Percentiles rank a stretch among this genome's conserved stretches.
phyloP scores from a whole-genome alignment of 306 rosid species.

The Medicago ruthenica region DNA sequence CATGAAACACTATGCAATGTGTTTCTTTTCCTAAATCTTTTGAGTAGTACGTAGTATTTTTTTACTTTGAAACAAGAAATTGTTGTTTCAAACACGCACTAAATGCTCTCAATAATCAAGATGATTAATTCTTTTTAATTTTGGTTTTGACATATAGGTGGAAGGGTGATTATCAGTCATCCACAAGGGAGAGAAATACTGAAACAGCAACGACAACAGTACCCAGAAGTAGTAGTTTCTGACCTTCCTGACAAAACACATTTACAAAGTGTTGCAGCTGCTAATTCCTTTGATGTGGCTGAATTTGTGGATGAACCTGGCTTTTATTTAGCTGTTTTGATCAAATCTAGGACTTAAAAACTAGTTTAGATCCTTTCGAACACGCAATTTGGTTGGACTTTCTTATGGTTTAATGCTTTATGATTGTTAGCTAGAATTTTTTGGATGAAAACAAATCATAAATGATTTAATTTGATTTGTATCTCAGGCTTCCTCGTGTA shows the following conservation, averaged over 20 bases:
- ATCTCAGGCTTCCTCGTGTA: neutral
- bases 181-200: conserved; percentile 76
- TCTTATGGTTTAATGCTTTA: conserved; percentile 32
- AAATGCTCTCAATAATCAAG: conserved; percentile 3
- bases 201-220: conserved; percentile 61
- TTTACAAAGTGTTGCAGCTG: conserved; percentile 65
- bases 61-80: neutral
- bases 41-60: conserved; percentile 13
- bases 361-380: conserved; percentile 23
- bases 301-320: conserved; percentile 73
- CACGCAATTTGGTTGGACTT: conserved; percentile 14
- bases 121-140: conserved; percentile 21
- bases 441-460: neutral
- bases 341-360: conserved; percentile 42
- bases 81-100: neutral
- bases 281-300: conserved; percentile 62
- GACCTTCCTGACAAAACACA: conserved; percentile 69
- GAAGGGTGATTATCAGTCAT: conserved; percentile 84
- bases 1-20: neutral
- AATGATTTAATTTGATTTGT: conserved; percentile 15
- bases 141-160: conserved; percentile 58
- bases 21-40: neutral
- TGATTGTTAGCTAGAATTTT: conserved; percentile 18
- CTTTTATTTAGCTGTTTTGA: conserved; percentile 77
- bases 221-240: conserved; percentile 67